These are phyloP conservation scores for Fusarium poae DNA, from an alignment of 2,329 filamentous ascomycete species.

Conservation along the genomic window DNA sequence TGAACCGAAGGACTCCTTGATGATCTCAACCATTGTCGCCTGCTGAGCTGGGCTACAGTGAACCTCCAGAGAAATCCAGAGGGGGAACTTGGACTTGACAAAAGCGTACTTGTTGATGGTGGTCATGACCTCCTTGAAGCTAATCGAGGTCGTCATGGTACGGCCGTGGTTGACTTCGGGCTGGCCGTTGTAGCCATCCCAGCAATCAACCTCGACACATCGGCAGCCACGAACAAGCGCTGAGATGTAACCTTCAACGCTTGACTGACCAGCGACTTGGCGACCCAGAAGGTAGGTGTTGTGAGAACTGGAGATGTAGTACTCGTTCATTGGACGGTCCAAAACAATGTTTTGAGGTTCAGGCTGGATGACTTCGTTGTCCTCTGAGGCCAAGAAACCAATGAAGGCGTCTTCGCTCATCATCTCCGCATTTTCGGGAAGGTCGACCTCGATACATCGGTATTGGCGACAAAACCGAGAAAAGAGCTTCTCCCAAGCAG, in stretches of 20 bases:
- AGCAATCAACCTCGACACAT: constrained; percentile 97
- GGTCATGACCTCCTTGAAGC: constrained; percentile 91
- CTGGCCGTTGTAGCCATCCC: constrained; percentile 90
- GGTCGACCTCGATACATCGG: constrained; percentile 60
- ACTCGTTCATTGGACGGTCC: constrained; percentile 91
- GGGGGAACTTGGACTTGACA: constrained; percentile 83
- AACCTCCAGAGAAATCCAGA: constrained; percentile 96
- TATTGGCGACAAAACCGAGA: constrained; percentile 74
- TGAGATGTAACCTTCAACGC: constrained; percentile 93
- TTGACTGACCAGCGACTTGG: constrained; percentile 90
- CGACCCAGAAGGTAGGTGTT: constrained; percentile 96
- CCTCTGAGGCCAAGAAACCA: constrained; percentile 79
- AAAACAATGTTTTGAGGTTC: constrained; percentile 73
- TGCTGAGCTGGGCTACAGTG: constrained; percentile 91
- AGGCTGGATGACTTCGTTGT: constrained; percentile 76
- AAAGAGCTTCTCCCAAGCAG: constrained; percentile 80
- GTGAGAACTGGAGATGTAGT: constrained; percentile 98
- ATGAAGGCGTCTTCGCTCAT: constrained; percentile 87
- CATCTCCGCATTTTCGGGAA: constrained; percentile 60
- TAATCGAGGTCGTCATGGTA: constrained; percentile 88
- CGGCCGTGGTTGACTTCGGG: constrained; percentile 92
- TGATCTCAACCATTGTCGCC: constrained; percentile 87
- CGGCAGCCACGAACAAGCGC: constrained; percentile 90
- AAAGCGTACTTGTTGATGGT: constrained; percentile 97
- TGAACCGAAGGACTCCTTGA: constrained; percentile 86